Evolutionary conservation across 441 rosid genomes (phyloP).

Genomic region (Cnidoscolus chayamansa): DNA sequence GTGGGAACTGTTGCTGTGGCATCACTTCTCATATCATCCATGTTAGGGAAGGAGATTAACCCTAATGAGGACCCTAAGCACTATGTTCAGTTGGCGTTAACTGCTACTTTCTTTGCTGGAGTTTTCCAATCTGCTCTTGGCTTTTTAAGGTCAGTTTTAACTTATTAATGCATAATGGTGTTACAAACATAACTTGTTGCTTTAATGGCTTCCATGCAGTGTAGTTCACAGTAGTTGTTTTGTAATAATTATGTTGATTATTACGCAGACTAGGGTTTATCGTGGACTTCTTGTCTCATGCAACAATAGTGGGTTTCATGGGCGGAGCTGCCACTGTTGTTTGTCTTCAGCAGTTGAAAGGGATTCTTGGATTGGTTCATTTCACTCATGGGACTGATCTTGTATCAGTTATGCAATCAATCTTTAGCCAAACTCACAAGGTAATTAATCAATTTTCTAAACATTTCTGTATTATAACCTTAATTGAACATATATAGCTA

Average conservation of each 20-base stretch:
- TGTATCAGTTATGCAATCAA: slow-evolving; percentile 65
- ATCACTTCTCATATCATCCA: slow-evolving; percentile 66
- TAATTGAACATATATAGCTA: too few species aligned
- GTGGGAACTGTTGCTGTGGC: slow-evolving; percentile 84
- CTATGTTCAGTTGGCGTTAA: slow-evolving; percentile 74
- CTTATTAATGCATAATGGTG: background rate
- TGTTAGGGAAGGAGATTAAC: slow-evolving; percentile 65
- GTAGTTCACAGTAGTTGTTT: background rate
- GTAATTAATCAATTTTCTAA: slow-evolving; percentile 26
- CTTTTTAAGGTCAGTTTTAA: slow-evolving; percentile 49
- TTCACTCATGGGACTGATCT: slow-evolving; percentile 76
- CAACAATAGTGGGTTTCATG: slow-evolving; percentile 90
- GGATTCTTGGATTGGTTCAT: slow-evolving; percentile 61
- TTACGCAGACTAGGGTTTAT: slow-evolving; percentile 72
- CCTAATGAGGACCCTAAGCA: slow-evolving; percentile 56
- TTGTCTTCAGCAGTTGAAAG: slow-evolving; percentile 79
- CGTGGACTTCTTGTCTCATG: slow-evolving; percentile 88
- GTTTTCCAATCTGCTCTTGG: slow-evolving; percentile 72
- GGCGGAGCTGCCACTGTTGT: slow-evolving; percentile 92
- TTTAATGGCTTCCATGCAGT: too few species aligned
- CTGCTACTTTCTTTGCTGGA: slow-evolving; percentile 82
- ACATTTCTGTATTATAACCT: too few species aligned
- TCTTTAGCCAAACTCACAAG: slow-evolving; percentile 71
- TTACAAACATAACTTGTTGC: background rate
- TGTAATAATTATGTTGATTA: background rate